Percentiles rank a stretch among this genome's conserved stretches.
Conservation (phyloP, 2,329 filamentous ascomycete species). For the Pseudogymnoascus sp. region DNA sequence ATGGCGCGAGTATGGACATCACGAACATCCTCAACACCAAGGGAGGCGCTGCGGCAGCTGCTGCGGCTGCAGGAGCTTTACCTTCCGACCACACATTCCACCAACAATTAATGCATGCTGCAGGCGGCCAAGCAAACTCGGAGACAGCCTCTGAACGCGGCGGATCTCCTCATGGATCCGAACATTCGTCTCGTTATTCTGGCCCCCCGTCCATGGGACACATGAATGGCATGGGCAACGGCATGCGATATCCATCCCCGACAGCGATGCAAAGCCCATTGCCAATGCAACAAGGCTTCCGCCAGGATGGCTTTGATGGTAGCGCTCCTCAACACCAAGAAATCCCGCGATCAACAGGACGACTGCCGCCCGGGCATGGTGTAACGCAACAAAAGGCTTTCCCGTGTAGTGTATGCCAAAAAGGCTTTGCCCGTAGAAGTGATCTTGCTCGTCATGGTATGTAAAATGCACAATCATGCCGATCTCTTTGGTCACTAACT, state of each 20-base stretch:
- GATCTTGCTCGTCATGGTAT: constrained; percentile 91
- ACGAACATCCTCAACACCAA: constrained; percentile 30
- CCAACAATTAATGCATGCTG: constrained; percentile 26
- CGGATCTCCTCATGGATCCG: constrained; percentile 28
- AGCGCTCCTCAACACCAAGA: constrained; percentile 24
- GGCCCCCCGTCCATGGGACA: constrained; percentile 23
- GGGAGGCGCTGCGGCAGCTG: constrained; percentile 23
- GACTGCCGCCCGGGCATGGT: constrained; percentile 16
- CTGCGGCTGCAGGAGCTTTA: constrained; percentile 19
- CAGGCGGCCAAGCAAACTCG: constrained; percentile 24
- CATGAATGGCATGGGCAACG: constrained; percentile 23
- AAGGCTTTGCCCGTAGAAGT: constrained; percentile 86
- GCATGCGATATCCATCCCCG: constrained; percentile 28
- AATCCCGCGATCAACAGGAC: constrained; percentile 13
- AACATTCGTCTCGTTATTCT: constrained; percentile 28
- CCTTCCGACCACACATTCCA: constrained; percentile 27
- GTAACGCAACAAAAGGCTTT: constrained; percentile 55
- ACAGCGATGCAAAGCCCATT: constrained; percentile 27
- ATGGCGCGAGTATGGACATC: constrained; percentile 26
- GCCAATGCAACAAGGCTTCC: constrained; percentile 28
- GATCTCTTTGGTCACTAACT: background rate
- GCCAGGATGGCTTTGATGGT: constrained; percentile 23
- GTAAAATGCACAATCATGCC: constrained; percentile 26
- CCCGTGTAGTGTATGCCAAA: constrained; percentile 80
- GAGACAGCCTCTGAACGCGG: constrained; percentile 28